Evolutionary conservation across 2,329 filamentous ascomycete species (phyloP).

Genomic region (Alternaria arborescens): DNA sequence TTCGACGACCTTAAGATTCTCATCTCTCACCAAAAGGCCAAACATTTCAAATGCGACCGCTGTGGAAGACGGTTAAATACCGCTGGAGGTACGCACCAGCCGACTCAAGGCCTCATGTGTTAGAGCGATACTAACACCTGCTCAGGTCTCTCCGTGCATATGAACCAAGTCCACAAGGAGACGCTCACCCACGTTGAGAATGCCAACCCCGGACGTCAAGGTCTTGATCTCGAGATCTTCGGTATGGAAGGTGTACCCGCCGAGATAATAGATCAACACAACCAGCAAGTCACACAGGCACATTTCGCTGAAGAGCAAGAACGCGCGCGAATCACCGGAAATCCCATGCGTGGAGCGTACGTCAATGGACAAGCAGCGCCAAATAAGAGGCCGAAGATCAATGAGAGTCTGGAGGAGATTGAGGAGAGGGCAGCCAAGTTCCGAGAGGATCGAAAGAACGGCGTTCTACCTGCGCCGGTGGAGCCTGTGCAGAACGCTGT

Average conservation of each 20-base stretch:
- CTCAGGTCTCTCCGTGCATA: constrained; percentile 88
- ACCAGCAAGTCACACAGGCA: constrained; percentile 83
- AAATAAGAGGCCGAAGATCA: constrained; percentile 71
- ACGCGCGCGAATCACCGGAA: constrained; percentile 81
- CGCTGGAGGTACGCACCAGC: constrained; percentile 75
- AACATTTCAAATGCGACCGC: constrained; percentile 97
- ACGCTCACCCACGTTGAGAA: constrained; percentile 88
- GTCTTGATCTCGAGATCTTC: constrained; percentile 93
- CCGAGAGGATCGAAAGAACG: constrained; percentile 53
- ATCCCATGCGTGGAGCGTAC: constrained; percentile 68
- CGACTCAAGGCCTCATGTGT: neutral
- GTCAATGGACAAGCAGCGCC: constrained; percentile 51
- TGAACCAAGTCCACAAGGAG: constrained; percentile 99
- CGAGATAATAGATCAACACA: constrained; percentile 82
- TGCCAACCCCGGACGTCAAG: constrained; percentile 84
- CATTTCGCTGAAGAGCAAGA: constrained; percentile 88
- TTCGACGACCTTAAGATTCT: constrained; percentile 98
- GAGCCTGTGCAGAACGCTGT: constrained; percentile 42
- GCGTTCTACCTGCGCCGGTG: constrained; percentile 40
- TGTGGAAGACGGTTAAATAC: constrained; percentile 91
- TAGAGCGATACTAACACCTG: constrained; percentile 18
- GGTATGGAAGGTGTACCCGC: constrained; percentile 97
- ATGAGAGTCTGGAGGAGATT: constrained; percentile 78
- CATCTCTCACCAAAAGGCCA: constrained; percentile 97
- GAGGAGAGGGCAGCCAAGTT: constrained; percentile 76